Percentiles rank a stretch among this genome's conserved stretches.
Conservation (phyloP, 371 early-diverging fungal genomes). For the Basidiobolus meristosporus region DNA sequence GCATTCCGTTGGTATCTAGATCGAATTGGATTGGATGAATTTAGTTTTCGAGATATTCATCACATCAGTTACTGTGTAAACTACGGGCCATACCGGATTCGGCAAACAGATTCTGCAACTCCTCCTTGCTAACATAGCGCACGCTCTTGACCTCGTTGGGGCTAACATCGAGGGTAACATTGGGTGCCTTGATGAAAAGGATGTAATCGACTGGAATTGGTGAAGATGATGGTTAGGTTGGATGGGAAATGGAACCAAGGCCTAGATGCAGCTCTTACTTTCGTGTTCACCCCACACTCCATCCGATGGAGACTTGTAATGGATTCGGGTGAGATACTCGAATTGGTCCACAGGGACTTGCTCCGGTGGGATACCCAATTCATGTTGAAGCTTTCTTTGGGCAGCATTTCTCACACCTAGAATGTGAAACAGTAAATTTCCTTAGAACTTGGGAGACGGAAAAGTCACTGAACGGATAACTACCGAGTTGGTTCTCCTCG, state of each 20-base stretch:
- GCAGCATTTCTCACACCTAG: conserved; percentile 57
- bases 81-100: conserved; percentile 18
- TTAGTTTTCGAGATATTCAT: neutral
- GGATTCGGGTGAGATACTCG: conserved; percentile 79
- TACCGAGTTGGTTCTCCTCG: conserved; percentile 55
- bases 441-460: conserved; percentile 2
- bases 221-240: neutral
- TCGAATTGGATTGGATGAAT: neutral
- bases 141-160: conserved; percentile 67
- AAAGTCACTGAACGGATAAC: neutral
- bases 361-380: conserved; percentile 72
- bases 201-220: conserved; percentile 80
- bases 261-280: conserved; percentile 21
- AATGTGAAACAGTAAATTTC: no score
- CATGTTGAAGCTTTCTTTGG: conserved; percentile 86
- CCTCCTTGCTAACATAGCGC: conserved; percentile 52
- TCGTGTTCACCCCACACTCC: conserved; percentile 97
- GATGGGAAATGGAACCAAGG: neutral
- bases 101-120: conserved; percentile 48
- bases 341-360: conserved; percentile 67
- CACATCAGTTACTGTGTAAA: neutral
- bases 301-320: conserved; percentile 84
- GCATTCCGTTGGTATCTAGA: conserved; percentile 14
- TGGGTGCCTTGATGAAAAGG: conserved; percentile 54
- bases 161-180: conserved; percentile 39